A percentile compares a stretch with the other conserved stretches of the same genome.
phyloP scores from a whole-genome alignment of 305 asterid species.

The Rubia peregrina region DNA sequence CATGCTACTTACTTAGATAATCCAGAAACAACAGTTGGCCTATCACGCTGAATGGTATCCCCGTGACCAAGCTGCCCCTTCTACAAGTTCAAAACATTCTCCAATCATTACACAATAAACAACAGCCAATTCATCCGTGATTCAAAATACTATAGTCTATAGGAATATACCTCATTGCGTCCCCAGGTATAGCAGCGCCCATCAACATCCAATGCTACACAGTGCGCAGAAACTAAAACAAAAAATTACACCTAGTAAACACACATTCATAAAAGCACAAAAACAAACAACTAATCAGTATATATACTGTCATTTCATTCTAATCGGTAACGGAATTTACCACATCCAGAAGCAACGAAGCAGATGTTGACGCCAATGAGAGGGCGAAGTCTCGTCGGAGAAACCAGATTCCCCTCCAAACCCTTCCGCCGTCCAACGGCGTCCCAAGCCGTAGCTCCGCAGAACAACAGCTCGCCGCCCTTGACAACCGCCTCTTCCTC shows the following conservation, averaged over 20 bases:
- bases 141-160: not conserved
- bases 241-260: constrained; percentile 8
- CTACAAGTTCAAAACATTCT: constrained; percentile 31
- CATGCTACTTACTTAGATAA: constrained; percentile 53
- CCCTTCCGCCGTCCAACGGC: constrained; percentile 71
- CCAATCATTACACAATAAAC: constrained; percentile 7
- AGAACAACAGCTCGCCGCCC: constrained; percentile 83
- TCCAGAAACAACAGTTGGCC: constrained; percentile 78
- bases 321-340: constrained; percentile 26
- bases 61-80: constrained; percentile 99
- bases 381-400: constrained; percentile 85
- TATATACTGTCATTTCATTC: too few species aligned
- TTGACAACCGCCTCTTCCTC: constrained; percentile 34
- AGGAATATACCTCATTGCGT: constrained; percentile 62
- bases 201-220: constrained; percentile 85
- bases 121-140: not conserved
- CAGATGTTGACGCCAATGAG: constrained; percentile 74
- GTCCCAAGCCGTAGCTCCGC: constrained; percentile 90
- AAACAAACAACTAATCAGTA: not conserved
- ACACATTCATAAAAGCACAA: constrained; percentile 6
- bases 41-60: constrained; percentile 72
- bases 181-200: constrained; percentile 99
- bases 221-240: constrained; percentile 77
- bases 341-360: constrained; percentile 83
- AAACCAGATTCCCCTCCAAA: constrained; percentile 59